Base-by-base conservation (phyloP, 2,329 filamentous ascomycete species). In the Geosmithia morbida region DNA sequence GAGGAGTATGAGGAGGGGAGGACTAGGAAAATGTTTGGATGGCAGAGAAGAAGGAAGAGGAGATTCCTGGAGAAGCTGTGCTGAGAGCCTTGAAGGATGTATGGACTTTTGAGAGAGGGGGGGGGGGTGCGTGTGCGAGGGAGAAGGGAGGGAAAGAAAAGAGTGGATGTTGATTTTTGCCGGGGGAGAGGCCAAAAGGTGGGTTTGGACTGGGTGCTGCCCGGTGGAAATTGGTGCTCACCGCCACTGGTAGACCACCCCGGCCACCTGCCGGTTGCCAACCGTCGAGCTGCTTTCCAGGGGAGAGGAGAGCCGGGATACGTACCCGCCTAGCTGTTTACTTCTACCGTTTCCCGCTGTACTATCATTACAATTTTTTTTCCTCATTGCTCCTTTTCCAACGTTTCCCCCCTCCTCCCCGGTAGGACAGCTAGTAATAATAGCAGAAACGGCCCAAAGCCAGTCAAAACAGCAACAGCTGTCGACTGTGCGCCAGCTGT, bases 81-180 rank as follows among this genome's bases (percentile, higher is more conserved):
- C 33, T 11, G 52, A 54, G 52, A 54, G 53, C 52, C 54, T 63
- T 53, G 54, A 58, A 52, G 62, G 58, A 58, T 62, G 56, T 55
- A 54, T 53, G 53, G 44, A 48, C 45, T 49, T 51, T 49, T 50
- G 45, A 48, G 51, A 51, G 50, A 49, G 43, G 52, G 33, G 41
- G 30, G 41, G 49, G 46, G 30, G 42, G 40, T 44, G 19, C 49
- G 50, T 49, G 48, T 48, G 48, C 44, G 51, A 49, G 29, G 44
- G 43, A 43, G 53, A 13, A 16, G 10, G 33, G 33, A 43, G 52
- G 52, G 51, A 52, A 52, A 51, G 33, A 16, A 43, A 52, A 51
- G 51, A 52, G 52, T 50, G 53, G 54, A 54, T 63, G 58, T 60
- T 63, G 61, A 62, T 62, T 64, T 64, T 63, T 61, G 58, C 59